Evolutionary conservation across 306 rosid species (phyloP), one percentile per base, ranked within the genome.

Genomic region (Arachis stenosperma): DNA sequence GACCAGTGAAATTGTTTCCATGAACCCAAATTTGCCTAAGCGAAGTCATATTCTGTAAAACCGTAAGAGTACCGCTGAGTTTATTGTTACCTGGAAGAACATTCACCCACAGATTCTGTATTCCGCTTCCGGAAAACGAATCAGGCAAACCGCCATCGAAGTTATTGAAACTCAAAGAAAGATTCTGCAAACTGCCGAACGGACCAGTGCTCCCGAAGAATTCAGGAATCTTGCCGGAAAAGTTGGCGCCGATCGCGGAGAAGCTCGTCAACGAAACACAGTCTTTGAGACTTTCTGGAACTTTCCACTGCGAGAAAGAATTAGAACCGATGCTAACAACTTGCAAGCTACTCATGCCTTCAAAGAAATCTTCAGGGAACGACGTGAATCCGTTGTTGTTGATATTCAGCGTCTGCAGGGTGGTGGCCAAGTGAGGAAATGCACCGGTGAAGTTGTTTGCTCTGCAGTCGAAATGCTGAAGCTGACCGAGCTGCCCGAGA

Each of bases 1-100:
- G 95, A 72, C 98, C 97, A 0, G 96, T 85, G 55, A 94, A 94
- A 3, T 61, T 47, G 75, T 94, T 94, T 51, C 80, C 68, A 15
- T 91, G 87, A 2, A 81, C 82, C 97, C 95, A 88, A 78, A 86
- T 79, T 0, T 78, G 82, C 5, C 8, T 52, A 79, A 94, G 65
- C 4, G 69, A 52, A 5, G 83, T 86, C 98, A 94, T 88, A 7
- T 79, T 70, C 37, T 82, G 83, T n/a, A 94, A 75, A n/a, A 94
- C 86, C 37, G 66, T 61, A 71, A 94, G 81, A 0, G 92, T 75
- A 11, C 98, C 98, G 70, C 84, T 91, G 47, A 94, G 92, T 73
- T 75, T 81, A 12, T 44, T 44, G 3, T 2, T 52, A 63, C 86
- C 60, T 11, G 53, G 6, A 29, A 84, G 92, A 48, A 89, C 91